These are phyloP conservation scores for Cordyceps tenuipes DNA, from an alignment of 2,329 filamentous ascomycete species.

Conservation along the genomic window DNA sequence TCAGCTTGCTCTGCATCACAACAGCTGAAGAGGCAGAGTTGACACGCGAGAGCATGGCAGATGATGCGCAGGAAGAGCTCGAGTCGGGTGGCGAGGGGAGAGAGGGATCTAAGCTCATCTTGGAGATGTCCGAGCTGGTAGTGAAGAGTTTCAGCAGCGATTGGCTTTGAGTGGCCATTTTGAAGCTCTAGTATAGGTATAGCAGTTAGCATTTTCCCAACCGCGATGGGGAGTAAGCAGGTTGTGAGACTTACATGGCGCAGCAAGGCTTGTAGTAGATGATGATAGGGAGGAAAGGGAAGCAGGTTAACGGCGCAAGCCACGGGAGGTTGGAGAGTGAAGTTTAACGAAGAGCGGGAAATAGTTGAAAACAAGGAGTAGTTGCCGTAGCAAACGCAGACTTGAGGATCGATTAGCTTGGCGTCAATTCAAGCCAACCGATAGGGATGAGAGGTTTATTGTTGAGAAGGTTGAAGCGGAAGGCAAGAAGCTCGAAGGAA, in stretches of 20 bases:
- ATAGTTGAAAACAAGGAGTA: background rate
- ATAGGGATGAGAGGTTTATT: background rate
- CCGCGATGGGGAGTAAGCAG: background rate
- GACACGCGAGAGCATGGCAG: background rate
- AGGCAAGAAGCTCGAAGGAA: background rate
- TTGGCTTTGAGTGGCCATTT: background rate
- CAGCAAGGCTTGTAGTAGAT: background rate
- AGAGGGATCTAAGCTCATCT: background rate
- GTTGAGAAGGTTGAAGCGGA: background rate
- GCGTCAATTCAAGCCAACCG: slow-evolving; percentile 4
- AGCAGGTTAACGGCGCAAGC: background rate
- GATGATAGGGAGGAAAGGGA: background rate
- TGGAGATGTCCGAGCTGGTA: background rate
- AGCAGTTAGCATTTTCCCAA: background rate
- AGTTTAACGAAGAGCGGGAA: too few relatives aligned
- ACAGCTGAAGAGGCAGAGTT: background rate
- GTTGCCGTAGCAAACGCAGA: background rate
- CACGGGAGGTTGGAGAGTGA: background rate
- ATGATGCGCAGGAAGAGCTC: background rate
- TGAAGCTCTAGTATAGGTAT: background rate
- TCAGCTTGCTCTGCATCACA: background rate
- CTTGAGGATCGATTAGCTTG: background rate
- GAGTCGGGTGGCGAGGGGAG: background rate
- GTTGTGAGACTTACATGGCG: background rate
- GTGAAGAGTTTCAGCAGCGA: slow-evolving; percentile 1